Evolutionary conservation across 371 early-diverging fungal species (phyloP), one percentile per base, ranked within the genome.

Genomic region (Coemansia sp.): DNA sequence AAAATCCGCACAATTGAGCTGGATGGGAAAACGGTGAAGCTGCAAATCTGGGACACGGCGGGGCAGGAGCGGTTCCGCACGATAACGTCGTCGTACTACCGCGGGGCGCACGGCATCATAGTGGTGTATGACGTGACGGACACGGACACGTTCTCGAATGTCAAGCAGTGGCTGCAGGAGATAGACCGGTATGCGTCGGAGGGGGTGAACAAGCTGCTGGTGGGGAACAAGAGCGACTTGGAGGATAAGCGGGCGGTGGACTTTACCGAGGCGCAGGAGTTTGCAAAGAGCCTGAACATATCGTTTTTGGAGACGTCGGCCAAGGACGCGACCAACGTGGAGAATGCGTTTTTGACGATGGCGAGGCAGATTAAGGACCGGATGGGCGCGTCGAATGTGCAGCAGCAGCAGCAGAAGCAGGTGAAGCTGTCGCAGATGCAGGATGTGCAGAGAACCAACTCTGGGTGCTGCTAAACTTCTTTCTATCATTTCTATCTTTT

Each of bases 1-100:
- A 99, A 99, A 91, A 99, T 99, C 80, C 91, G 99, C 72, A 99
- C 99, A 45, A 94, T 99, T 59, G 93, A 94, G 78, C 83, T 99
- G 52, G 98, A 97, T 77, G 96, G 96, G 66, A 97, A 97, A 81
- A 92, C 92, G 51, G 95, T 98, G 49, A 99, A 99, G 85, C 87
- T 99, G 50, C 99, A 99, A 80, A 98, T 99, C 77, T 99, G 98
- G 99, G 99, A 99, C 81, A 99, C 99, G n/a, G 99, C 99, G 41
- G 99, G 99, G 34, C 99, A 99, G 85, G 99, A 99, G 80, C 89
- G 99, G 66, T 99, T 99, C 89, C 88, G 98, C 62, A 97, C 99
- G 16, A 98, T 99, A 63, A 98, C 99, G 40, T 94, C 95, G 0
- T 95, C 97, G 40, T 99, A 99, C 85, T 98, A 98, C 83, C 86